Evolutionary conservation across 768 basidiomycete species (phyloP), one percentile per base, ranked within the genome.

Genomic region (Suillus bovinus): DNA sequence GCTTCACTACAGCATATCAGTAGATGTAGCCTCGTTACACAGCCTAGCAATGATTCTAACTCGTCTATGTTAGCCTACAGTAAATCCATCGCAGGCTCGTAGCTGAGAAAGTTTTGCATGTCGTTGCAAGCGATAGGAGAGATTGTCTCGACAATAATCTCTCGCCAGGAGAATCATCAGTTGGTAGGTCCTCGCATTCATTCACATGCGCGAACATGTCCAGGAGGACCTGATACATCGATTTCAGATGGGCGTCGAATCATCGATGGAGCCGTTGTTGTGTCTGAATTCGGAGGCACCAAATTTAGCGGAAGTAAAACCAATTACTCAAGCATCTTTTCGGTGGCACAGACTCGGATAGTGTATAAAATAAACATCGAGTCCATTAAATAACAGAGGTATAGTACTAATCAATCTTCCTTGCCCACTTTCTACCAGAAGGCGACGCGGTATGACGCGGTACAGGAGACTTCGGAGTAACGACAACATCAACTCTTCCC

Each of bases 381-480:
- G 36, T 42, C n/a, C 31, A 20, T 49, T 34, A 62, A 46, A 50
- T 64, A 39, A 53, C 22, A 63, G 63, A 69, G 46, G 33, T 24
- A 57, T 61, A 59, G 65, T 68, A 73, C 76, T 74, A 90, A 76
- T 91, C 89, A 42, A 91, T 81, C 76, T 91, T 91, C 69, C 89
- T 78, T 38, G 89, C 80, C 89, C 89, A 91, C 74, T 83, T 88
- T 70, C 86, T 83, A 9, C 84, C 82, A 6, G 81, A 77, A 31
- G 84, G 81, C 13, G 80, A 82, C 13, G 85, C 69, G 4, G 74
- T 72, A 60, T 75, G 70, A 4, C 75, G 78, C 34, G 84, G 77
- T 2, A 77, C 66, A 6, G 84, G 81, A 14, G 78, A 77, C 41
- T 78, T 74, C 0, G 80, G 75, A 10, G 77, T 76, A 20, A 82